Percentiles rank a stretch among this genome's conserved stretches.
Conservation (phyloP, 306 rosid genomes). For the Quercus engelmannii region DNA sequence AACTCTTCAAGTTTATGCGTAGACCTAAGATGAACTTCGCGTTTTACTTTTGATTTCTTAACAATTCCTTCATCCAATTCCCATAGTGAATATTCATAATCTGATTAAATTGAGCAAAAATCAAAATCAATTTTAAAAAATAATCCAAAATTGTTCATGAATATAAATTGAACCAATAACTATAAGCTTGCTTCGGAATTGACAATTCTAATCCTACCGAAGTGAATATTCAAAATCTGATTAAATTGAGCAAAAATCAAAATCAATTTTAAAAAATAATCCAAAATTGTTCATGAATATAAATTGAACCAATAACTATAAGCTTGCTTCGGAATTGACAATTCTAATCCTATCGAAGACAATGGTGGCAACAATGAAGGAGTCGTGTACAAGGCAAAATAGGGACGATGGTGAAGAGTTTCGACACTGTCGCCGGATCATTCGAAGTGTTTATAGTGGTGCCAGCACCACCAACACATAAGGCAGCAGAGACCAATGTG, state of each 20-base stretch:
- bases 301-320: too few relatives aligned
- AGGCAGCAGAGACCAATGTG: slow-evolving; percentile 45
- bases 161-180: too few relatives aligned
- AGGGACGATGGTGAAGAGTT: slow-evolving; percentile 66
- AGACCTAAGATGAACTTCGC: slow-evolving; percentile 87
- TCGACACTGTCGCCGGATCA: slow-evolving; percentile 57
- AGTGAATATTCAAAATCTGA: slow-evolving; percentile 77
- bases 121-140: not conserved
- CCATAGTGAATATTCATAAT: slow-evolving; percentile 78
- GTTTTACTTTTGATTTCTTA: slow-evolving; percentile 60
- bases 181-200: too few relatives aligned
- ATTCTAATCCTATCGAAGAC: slow-evolving; percentile 52
- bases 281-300: too few relatives aligned
- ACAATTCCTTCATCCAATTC: slow-evolving; percentile 67
- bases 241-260: not conserved
- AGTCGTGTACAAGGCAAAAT: slow-evolving; percentile 63
- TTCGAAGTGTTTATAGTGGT: slow-evolving; percentile 68
- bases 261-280: not conserved
- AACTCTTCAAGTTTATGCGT: slow-evolving; percentile 75
- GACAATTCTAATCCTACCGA: slow-evolving; percentile 41
- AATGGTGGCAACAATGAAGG: slow-evolving; percentile 56
- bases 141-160: too few relatives aligned
- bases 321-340: too few relatives aligned
- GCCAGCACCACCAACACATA: slow-evolving; percentile 55
- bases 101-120: slow-evolving; percentile 24